phyloP scores from a whole-genome alignment of 352 stramenopile species.

The Globisporangium okanoganense region DNA sequence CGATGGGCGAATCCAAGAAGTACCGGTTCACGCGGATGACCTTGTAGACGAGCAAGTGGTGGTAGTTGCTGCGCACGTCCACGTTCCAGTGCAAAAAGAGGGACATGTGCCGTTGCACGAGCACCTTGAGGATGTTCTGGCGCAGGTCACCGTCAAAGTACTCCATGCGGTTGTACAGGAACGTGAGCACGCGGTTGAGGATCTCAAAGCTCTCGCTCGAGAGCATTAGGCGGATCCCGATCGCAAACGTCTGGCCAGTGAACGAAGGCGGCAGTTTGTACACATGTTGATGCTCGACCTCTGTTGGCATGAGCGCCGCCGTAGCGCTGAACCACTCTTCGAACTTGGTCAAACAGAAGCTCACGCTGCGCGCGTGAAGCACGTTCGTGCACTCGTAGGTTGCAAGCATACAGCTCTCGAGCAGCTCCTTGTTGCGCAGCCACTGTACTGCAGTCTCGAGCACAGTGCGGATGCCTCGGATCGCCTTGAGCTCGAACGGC shows the following conservation, averaged over 20 bases:
- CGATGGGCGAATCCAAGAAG: conserved; percentile 58
- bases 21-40: conserved; percentile 55
- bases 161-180: conserved; percentile 73
- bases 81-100: conserved; percentile 79
- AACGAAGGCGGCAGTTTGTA: conserved; percentile 48
- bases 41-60: conserved; percentile 74
- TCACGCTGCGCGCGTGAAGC: conserved; percentile 55
- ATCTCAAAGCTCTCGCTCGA: conserved; percentile 74
- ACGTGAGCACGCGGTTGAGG: conserved; percentile 52
- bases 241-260: conserved; percentile 45
- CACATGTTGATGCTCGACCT: conserved; percentile 25
- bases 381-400: conserved; percentile 78
- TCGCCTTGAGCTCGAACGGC: conserved; percentile 46
- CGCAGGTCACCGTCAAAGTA: conserved; percentile 69
- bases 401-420: conserved; percentile 63
- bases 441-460: conserved; percentile 50
- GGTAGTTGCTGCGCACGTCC: conserved; percentile 66
- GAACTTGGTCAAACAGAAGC: conserved; percentile 49
- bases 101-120: conserved; percentile 74
- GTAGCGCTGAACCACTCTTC: conserved; percentile 66
- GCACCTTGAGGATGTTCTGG: conserved; percentile 57
- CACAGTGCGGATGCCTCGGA: conserved; percentile 50
- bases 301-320: conserved; percentile 17
- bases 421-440: conserved; percentile 53
- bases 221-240: conserved; percentile 63